Conservation (phyloP, 1,284 basidiomycete genomes). For the Sporisorium graminicola region DNA sequence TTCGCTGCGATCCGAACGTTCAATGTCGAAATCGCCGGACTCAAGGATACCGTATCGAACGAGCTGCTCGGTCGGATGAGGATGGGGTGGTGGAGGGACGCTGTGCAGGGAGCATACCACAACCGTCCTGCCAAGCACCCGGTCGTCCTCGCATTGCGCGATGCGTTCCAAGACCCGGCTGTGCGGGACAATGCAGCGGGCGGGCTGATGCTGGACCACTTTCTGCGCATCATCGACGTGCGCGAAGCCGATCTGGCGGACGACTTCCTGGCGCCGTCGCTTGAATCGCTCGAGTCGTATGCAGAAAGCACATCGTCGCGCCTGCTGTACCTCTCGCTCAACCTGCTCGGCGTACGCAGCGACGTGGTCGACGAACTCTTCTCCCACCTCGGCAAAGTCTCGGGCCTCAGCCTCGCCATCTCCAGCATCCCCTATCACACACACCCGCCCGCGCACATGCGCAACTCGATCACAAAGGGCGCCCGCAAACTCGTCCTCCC, state of each 20-base stretch:
- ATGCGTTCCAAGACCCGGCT: slow-evolving; percentile 62
- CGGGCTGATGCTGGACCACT: slow-evolving; percentile 66
- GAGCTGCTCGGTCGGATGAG: slow-evolving; percentile 66
- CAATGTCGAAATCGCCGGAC: slow-evolving; percentile 62
- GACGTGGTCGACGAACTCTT: slow-evolving; percentile 61
- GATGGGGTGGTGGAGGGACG: slow-evolving; percentile 69
- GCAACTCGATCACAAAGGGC: slow-evolving; percentile 55
- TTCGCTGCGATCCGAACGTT: slow-evolving; percentile 66
- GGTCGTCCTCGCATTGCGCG: slow-evolving; percentile 58
- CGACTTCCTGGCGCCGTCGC: slow-evolving; percentile 56
- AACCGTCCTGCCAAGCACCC: slow-evolving; percentile 65
- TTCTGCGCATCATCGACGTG: slow-evolving; percentile 64
- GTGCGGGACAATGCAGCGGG: slow-evolving; percentile 48
- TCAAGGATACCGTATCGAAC: slow-evolving; percentile 64
- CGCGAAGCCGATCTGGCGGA: slow-evolving; percentile 64
- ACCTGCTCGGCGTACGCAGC: slow-evolving; percentile 54
- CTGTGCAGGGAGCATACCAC: slow-evolving; percentile 57
- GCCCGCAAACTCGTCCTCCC: slow-evolving; percentile 83
- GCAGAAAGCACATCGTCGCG: slow-evolving; percentile 64
- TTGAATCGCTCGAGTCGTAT: slow-evolving; percentile 60
- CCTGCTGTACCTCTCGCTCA: slow-evolving; percentile 60
- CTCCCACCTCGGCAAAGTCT: slow-evolving; percentile 68
- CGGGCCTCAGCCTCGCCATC: slow-evolving; percentile 58
- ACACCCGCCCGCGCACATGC: slow-evolving; percentile 56
- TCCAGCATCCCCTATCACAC: slow-evolving; percentile 62